Conservation (phyloP, 2,329 filamentous ascomycete genomes). For the Aspergillus sp. region DNA sequence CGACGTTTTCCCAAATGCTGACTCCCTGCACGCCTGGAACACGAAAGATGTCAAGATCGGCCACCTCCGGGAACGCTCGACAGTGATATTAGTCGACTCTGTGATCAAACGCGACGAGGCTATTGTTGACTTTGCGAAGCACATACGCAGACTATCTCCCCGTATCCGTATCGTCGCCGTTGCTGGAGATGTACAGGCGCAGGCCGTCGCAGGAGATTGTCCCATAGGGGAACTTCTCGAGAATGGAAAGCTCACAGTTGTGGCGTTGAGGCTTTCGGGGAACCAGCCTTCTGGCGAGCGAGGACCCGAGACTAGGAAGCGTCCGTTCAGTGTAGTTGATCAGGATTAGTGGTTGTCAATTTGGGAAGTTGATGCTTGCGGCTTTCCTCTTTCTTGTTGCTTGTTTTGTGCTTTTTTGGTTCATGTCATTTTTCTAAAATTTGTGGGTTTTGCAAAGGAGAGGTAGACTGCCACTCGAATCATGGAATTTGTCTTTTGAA, state of each 20-base stretch:
- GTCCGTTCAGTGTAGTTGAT: background rate
- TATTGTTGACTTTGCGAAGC: background rate
- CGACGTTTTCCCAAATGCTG: background rate
- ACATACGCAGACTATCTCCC: background rate
- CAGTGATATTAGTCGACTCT: background rate
- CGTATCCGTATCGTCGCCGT: background rate
- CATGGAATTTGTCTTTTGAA: too few species aligned
- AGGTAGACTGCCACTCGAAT: too few species aligned
- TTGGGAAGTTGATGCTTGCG: too few species aligned
- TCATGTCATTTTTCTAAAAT: too few species aligned
- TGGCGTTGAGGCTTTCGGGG: background rate
- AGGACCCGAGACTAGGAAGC: background rate
- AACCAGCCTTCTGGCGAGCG: background rate
- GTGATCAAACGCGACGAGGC: background rate
- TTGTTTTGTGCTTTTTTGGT: too few species aligned
- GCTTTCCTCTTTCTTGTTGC: too few species aligned
- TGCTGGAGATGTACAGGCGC: background rate
- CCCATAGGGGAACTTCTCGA: background rate
- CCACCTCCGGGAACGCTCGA: background rate
- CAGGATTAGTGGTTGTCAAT: too few species aligned
- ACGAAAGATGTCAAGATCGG: background rate
- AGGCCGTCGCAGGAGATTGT: background rate
- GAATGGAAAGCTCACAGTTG: background rate
- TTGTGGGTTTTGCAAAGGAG: too few species aligned
- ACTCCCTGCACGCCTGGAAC: background rate